phyloP scores from a whole-genome alignment of 192 early-diverging fungal genomes.

The Chytriomyces sp. region DNA sequence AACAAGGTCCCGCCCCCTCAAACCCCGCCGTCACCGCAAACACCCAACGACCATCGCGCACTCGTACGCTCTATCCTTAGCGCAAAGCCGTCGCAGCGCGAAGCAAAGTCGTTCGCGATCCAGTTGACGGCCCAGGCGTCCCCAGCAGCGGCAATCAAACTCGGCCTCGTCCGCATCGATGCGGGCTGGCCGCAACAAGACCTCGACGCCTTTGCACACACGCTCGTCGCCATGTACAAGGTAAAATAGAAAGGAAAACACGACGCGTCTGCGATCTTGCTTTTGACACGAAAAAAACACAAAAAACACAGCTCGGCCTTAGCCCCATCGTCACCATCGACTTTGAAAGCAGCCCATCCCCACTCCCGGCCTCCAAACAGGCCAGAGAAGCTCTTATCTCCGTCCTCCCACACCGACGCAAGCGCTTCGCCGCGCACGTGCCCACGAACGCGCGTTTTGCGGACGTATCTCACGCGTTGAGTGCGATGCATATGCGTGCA shows the following conservation, averaged over 20 bases:
- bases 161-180: background rate
- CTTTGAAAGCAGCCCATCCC: background rate
- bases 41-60: too few relatives aligned
- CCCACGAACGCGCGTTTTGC: background rate
- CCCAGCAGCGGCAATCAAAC: background rate
- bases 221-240: slow-evolving; percentile 8
- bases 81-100: slow-evolving; percentile 5
- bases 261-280: background rate
- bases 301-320: background rate
- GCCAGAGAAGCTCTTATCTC: background rate
- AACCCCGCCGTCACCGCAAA: too few relatives aligned
- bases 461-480: too few relatives aligned
- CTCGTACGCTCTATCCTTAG: background rate
- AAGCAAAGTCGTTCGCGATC: background rate
- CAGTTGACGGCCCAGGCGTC: background rate
- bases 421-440: background rate
- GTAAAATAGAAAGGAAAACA: too few relatives aligned
- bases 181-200: background rate
- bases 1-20: too few relatives aligned
- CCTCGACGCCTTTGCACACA: background rate
- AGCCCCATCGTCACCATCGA: background rate
- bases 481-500: background rate
- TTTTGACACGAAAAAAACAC: background rate
- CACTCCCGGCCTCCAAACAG: background rate
- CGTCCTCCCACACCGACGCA: background rate